Base-by-base conservation (phyloP, 1,139 yeast genomes). In the Hyphopichia burtonii region DNA sequence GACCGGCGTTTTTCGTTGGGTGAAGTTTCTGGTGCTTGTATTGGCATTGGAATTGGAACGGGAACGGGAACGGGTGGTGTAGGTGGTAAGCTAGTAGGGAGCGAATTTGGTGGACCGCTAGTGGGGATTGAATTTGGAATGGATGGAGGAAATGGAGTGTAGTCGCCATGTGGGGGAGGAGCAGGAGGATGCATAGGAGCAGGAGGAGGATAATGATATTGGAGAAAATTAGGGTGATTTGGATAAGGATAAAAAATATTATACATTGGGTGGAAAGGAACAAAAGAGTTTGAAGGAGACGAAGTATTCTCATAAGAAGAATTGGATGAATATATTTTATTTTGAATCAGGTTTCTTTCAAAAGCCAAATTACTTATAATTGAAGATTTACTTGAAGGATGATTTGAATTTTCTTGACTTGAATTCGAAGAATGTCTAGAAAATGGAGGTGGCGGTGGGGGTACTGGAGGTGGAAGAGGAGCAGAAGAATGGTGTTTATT, bases 341-440 rank as follows among this genome's bases (percentile, higher is more conserved):
- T 69, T 43, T 66, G 72, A 39, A 63, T 58, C 54, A 59, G 61
- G 42, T 63, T 65, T 38, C 71, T 50, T 48, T 67, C 74, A 46
- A 63, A 62, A 8, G 71, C 73, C 36, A 68, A 54, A 38, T 52
- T 50, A 12, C 61, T 49, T n/a, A 62, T 41, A 7, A 45, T 33
- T 10, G 41, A 41, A 2, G 43, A 22, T 27, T 44, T 46, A 23
- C 36, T 38, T 12, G 32, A 25, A 12, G 31, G 19, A 31, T 16
- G 15, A 31, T 4, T 8, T 31, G 33, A 11, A 15, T 14, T 11
- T 7, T 25, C 28, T 25, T 25, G 28, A 22, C 28, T 22, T 22
- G 20, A 20, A 23, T 4, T 4, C 7, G 31, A 35, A 4, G 28
- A 25, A 11, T 25, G 28, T 8, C 28, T 8, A 3, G n/a, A 9